Evolutionary conservation across 1,284 basidiomycete genomes (phyloP), one percentile per base, ranked within the genome.

Genomic region (Kwoniella shivajii): DNA sequence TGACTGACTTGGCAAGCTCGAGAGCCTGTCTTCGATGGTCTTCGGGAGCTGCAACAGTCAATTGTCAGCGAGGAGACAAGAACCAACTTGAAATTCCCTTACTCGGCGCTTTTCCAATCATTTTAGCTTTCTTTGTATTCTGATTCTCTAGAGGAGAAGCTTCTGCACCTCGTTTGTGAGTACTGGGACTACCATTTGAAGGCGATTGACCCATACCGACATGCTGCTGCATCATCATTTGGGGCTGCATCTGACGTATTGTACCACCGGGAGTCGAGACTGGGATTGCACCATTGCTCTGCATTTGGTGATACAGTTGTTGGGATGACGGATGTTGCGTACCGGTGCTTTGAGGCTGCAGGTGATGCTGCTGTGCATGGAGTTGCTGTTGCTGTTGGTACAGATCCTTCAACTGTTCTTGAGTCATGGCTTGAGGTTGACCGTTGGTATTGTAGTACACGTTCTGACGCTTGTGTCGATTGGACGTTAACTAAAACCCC

Each of bases 21-120:
- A 63, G 33, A n/a, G 63, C 65, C 48, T 67, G 65, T 26, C 63
- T 37, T 34, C 60, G 63, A 38, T 67, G 65, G 6, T 66, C 64
- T 34, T 66, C 64, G 4, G 64, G 64, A 4, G 64, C 64, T 66
- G 30, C 14, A 10, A 41, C 33, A 16, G 13, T 26, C 27, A 24
- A 38, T 30, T 20, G 16, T 16, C 22, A 7, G 45, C 2, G 3
- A 29, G 20, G 4, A 36, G 20, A 41, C 26, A 24, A 39, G 3
- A 30, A 16, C 18, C 20, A 39, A 38, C 22, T 24, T 34, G 6
- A 5, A 26, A 16, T 29, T 10, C 6, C 54, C 64, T 64, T 46
- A 61, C 62, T 66, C 24, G 59, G 61, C 18, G 33, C 42, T 36
- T 58, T 61, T 2, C 63, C 59, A 27, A 43, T 38, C 31, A 59